Percentiles rank a stretch among this genome's conserved stretches.
These are phyloP conservation scores for Cairneyella variabilis DNA, from an alignment of 495 filamentous ascomycete genomes.

Conservation along the genomic window DNA sequence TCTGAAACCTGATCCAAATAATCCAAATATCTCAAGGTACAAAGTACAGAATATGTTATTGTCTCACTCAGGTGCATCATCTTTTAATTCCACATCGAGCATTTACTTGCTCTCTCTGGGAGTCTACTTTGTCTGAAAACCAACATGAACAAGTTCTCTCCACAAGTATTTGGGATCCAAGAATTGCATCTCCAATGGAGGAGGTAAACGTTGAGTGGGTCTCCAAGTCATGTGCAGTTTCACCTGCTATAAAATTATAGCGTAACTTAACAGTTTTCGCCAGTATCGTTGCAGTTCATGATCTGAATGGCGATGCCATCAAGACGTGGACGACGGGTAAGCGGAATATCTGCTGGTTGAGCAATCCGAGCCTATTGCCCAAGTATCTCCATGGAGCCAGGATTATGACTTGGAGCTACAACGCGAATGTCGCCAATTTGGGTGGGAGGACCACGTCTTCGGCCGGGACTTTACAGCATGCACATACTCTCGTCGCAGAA, in stretches of 20 bases:
- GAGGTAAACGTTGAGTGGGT: background rate
- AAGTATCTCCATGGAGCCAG: background rate
- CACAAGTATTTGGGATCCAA: background rate
- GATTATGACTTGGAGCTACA: background rate
- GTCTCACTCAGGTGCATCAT: too few relatives aligned
- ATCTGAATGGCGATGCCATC: constrained; percentile 2
- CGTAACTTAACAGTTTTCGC: background rate
- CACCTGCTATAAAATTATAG: background rate
- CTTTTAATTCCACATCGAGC: background rate
- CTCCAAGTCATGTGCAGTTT: background rate
- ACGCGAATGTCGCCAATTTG: background rate
- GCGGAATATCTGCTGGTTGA: background rate
- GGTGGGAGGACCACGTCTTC: background rate
- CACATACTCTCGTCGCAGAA: background rate
- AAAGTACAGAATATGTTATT: too few relatives aligned
- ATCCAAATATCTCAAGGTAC: too few relatives aligned
- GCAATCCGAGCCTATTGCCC: background rate
- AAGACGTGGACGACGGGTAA: background rate
- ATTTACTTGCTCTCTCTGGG: background rate
- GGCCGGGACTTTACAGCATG: background rate
- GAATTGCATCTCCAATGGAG: background rate
- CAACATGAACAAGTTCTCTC: too few relatives aligned
- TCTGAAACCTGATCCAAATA: too few relatives aligned
- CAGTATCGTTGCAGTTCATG: background rate
- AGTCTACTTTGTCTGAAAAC: too few relatives aligned